Evolutionary conservation across 495 filamentous ascomycete species (phyloP), one percentile per base, ranked within the genome.

Genomic region (Extremus antarcticus): DNA sequence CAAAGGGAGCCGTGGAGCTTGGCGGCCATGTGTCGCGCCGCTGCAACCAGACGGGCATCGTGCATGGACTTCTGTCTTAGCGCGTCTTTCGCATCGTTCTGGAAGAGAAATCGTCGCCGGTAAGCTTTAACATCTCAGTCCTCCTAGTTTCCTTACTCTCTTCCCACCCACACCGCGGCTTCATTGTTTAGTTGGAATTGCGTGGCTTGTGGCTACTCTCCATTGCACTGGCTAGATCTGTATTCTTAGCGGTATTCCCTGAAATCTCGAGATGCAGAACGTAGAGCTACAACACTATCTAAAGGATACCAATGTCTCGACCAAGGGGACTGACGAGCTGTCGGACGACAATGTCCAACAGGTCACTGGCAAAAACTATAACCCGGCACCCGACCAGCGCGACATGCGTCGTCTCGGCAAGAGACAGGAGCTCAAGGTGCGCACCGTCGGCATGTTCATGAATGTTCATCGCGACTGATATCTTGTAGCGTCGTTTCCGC

Each of bases 341-440:
- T 39, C 35, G 9, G 35, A 39, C 35, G n/a, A n/a, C 35, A n/a
- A 39, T 39, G 35, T 39, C 35, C 35, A 39, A 39, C 35, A 39
- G 35, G 9, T 39, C 9, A 9, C 35, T n/a, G 35, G 35, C 9
- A 39, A 39, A n/a, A 39, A 39, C 35, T 39, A 39, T 39, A n/a
- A 39, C n/a, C 35, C 35, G 9, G 35, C 35, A 9, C 35, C 35
- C n/a, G 35, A 39, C 35, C 35, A 39, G 35, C 45, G 54, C 3
- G 54, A 43, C 21, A 56, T 59, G 56, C 2, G 4, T 2, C 50
- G 56, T 20, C 47, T 59, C 40, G 56, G 56, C 25, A 55, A 50
- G 43, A 10, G 8, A 25, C 56, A 59, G 46, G 9, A 59, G 29
- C 43, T 59, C 2, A 38, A 43, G 13, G 49, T 25, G 10, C 16